A percentile compares a stretch with the other conserved stretches of the same genome.
These are phyloP conservation scores for Friedmanniomyces simplex DNA, from an alignment of 495 filamentous ascomycete species.

Conservation along the genomic window DNA sequence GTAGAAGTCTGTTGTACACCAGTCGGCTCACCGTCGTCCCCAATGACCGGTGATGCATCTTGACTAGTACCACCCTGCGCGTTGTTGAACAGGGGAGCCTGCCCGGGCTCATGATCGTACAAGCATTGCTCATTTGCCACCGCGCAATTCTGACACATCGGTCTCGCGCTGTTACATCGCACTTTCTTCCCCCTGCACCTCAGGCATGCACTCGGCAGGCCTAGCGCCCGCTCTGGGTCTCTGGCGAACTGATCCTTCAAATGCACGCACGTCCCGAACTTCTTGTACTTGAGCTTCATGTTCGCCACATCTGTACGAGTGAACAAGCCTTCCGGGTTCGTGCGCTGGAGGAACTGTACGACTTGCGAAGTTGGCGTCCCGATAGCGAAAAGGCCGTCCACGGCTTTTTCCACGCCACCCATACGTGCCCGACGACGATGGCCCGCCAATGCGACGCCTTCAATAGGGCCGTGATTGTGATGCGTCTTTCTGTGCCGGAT, in stretches of 20 bases:
- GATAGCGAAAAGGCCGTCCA: conserved; percentile 18
- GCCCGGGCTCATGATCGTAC: conserved; percentile 7
- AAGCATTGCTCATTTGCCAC: background rate
- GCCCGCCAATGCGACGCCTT: conserved; percentile 5
- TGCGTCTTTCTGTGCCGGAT: conserved; percentile 17
- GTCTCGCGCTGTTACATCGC: conserved; percentile 4
- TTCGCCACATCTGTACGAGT: conserved; percentile 19
- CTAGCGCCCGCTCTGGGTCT: background rate
- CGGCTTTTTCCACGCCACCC: conserved; percentile 14
- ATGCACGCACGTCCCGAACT: conserved; percentile 11
- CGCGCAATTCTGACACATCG: conserved; percentile 6
- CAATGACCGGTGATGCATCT: background rate
- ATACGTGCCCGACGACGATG: conserved; percentile 13
- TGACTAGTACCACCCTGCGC: background rate
- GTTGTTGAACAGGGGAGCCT: background rate
- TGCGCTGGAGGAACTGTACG: conserved; percentile 14
- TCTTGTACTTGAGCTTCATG: conserved; percentile 20
- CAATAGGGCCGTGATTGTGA: conserved; percentile 17
- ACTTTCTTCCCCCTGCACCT: conserved; percentile 9
- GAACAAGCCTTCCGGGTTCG: conserved; percentile 17
- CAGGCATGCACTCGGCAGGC: conserved; percentile 3
- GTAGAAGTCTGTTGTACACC: background rate
- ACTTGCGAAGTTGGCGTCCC: conserved; percentile 15
- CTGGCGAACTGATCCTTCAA: background rate
- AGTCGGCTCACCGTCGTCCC: background rate